Evolutionary conservation across 106 monocot genomes (phyloP), one percentile per base, ranked within the genome.

Genomic region (Apostasia shenzhenica): DNA sequence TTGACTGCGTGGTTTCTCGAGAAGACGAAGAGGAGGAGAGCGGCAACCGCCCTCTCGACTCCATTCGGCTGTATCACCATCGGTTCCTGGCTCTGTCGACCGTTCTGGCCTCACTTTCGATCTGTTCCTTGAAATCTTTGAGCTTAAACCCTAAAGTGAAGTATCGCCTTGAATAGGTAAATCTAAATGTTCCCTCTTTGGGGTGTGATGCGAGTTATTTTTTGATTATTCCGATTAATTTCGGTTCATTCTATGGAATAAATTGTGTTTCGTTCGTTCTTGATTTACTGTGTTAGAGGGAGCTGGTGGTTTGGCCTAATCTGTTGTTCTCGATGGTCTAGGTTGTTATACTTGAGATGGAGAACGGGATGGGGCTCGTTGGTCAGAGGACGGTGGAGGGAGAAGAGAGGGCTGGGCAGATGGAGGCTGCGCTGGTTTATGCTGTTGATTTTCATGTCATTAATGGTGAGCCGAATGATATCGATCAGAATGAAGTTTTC

Each of bases 401-500:
- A 2, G 73, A 43, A 42, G 45, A 45, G 0, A 13, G 53, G 3
- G 59, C 3, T 42, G 41, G 10, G 71, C 43, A 11, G 45, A 12
- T 39, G 60, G 66, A 58, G 42, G 14, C 42, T 51, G 64, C 3
- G 52, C 63, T 57, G 14, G 54, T 39, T 8, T 68, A 9, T 39
- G 66, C 46, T 2, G 47, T 8, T 47, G 65, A 61, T 44, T 53
- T 12, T 38, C 26, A 11, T 3, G 63, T 44, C 9, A 0, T 38
- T 48, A 39, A 66, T 41, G 54, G 48, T 51, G 41, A 13, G 48
- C 3, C 12, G 38, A 47, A 48, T 69, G 60, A 51, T 50, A 65
- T 9, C 26, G 68, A 63, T 4, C 77, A 75, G 14, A 71, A 56
- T 57, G 79, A 82, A 14, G 59, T 58, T 7, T 82, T 71, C 49